These are phyloP conservation scores for Trichoderma lentiforme DNA, from an alignment of 2,329 filamentous ascomycete genomes.

Conservation along the genomic window DNA sequence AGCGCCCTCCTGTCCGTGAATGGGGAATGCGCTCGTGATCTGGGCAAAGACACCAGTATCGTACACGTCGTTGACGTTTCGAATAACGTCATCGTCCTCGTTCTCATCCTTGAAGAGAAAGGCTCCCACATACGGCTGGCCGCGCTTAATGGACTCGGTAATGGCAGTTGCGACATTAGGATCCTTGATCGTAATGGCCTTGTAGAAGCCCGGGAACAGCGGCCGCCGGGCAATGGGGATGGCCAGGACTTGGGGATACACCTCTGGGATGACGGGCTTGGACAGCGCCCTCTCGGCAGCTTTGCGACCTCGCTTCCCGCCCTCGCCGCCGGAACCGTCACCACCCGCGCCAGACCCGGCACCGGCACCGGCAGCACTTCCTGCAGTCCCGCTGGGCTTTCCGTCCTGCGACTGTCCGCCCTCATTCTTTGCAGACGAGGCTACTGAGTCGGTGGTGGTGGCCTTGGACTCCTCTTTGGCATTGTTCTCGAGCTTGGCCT, in stretches of 20 bases:
- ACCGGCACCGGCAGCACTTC: constrained; percentile 56
- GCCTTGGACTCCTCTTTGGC: constrained; percentile 47
- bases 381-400: constrained; percentile 40
- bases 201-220: constrained; percentile 96
- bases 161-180: constrained; percentile 88
- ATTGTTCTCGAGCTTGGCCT: constrained; percentile 49
- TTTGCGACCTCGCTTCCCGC: constrained; percentile 70
- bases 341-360: constrained; percentile 47
- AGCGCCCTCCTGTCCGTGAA: constrained; percentile 77
- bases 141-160: constrained; percentile 92
- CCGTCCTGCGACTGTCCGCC: constrained; percentile 45
- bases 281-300: constrained; percentile 71
- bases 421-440: constrained; percentile 46
- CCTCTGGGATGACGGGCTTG: constrained; percentile 86
- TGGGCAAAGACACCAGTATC: constrained; percentile 97
- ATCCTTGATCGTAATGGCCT: constrained; percentile 94
- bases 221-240: constrained; percentile 93
- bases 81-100: constrained; percentile 89
- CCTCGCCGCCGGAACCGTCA: constrained; percentile 56
- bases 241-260: constrained; percentile 96
- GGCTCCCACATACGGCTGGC: constrained; percentile 94
- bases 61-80: constrained; percentile 85
- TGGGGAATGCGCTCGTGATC: constrained; percentile 92
- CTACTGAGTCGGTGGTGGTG: constrained; percentile 31
- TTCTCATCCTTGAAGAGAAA: constrained; percentile 97